Evolutionary conservation across 805 yeast genomes (phyloP), one percentile per base, ranked within the genome.

Genomic region (Ogataea paraovalis): DNA sequence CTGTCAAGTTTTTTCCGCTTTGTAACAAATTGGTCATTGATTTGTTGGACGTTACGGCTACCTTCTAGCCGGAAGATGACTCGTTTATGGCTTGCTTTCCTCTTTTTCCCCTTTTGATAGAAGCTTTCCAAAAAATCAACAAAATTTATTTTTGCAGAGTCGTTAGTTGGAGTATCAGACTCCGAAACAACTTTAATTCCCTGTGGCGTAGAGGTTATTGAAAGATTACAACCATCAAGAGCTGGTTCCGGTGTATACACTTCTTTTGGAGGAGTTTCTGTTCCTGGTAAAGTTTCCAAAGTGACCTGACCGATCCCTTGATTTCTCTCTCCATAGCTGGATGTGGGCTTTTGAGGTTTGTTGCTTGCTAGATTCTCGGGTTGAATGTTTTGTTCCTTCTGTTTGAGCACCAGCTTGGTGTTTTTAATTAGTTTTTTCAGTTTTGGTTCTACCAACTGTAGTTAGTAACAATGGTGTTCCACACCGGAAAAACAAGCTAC

Each of bases 261-360:
- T 18, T 39, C 36, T n/a, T 43, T 37, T 6, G 57, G 55, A 3
- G 60, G 60, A 12, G 60, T 55, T 25, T 28, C 41, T 9, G 56
- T 47, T 2, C 60, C 60, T 2, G 60, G 60, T 19, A 57, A 46
- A 5, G 40, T 44, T 3, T 53, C 57, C 21, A 57, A 43, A 5
- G 59, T 55, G 3, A 42, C 36, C 27, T 57, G 54, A 4, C 59
- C 57, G 3, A 57, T 55, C 16, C 50, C 43, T 22, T 49, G 44
- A 14, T 16, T 19, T 28, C 41, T 20, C 16, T 23, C 6, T 23
- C n/a, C 16, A 39, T 46, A 40, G 19, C 28, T n/a, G 6, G 10
- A 25, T 7, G 28, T 7, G 28, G 28, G 28, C 13, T 41, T 45
- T 33, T 38, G 16, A 34, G 28, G 10, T 25, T 25, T 10, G 10